These are phyloP conservation scores for Smallanthus sonchifolius DNA, from an alignment of 129 eudicot genomes.

Conservation along the genomic window DNA sequence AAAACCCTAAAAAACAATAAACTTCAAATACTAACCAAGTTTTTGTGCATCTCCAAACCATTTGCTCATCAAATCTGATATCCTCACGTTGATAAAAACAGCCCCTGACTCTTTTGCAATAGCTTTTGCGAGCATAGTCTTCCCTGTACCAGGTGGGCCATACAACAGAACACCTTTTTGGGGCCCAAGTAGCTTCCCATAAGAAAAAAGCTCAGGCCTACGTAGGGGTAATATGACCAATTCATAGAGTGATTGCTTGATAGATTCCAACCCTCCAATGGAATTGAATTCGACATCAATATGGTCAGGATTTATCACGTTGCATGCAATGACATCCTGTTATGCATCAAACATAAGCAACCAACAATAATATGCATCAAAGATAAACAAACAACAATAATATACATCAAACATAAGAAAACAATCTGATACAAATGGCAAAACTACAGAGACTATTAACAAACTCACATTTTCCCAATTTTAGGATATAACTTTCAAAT, in stretches of 20 bases:
- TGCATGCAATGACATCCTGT: slow-evolving; percentile 89
- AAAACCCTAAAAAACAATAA: slow-evolving; percentile 17
- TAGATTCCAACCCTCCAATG: slow-evolving; percentile 79
- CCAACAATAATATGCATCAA: slow-evolving; percentile 34
- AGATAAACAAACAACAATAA: slow-evolving; percentile 33
- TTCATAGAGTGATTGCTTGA: slow-evolving; percentile 70
- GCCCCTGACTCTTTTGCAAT: slow-evolving; percentile 93
- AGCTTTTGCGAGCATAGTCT: slow-evolving; percentile 97
- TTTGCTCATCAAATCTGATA: slow-evolving; percentile 87
- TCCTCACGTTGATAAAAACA: slow-evolving; percentile 81
- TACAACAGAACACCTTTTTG: slow-evolving; percentile 82
- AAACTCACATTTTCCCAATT: slow-evolving; percentile 42
- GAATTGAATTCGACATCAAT: slow-evolving; percentile 73
- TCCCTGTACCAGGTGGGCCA: slow-evolving; percentile 98
- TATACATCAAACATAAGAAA: slow-evolving; percentile 13
- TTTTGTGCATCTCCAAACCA: slow-evolving; percentile 95
- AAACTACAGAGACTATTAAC: not conserved
- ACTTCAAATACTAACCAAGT: slow-evolving; percentile 48
- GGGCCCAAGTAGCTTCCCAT: slow-evolving; percentile 79
- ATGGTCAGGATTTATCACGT: slow-evolving; percentile 81
- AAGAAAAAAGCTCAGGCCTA: slow-evolving; percentile 80
- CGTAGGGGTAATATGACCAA: slow-evolving; percentile 73
- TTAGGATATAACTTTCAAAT: slow-evolving; percentile 38
- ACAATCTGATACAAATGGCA: slow-evolving; percentile 16
- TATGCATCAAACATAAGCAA: slow-evolving; percentile 13